Base-by-base conservation (phyloP, 2,329 filamentous ascomycete species). In the Colletotrichum camelliae region DNA sequence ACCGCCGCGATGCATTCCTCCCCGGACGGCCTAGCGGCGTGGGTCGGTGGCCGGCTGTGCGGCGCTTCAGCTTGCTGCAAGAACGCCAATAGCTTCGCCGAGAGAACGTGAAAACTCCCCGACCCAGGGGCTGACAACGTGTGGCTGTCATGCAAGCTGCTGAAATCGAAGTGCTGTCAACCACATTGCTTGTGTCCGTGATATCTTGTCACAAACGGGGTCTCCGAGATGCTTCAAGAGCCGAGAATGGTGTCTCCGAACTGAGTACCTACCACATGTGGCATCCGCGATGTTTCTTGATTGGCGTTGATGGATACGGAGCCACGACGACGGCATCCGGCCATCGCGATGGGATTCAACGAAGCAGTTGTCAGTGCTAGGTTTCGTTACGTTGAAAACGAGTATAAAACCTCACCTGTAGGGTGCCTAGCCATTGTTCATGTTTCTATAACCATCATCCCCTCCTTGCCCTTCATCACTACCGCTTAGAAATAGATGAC, bases 401-500 rank as follows among this genome's bases (percentile, higher is more conserved):
- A 21, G 4, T 52, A 52, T 52, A 52, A 21, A 52, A 21, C 43
- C 12, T 21, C n/a, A 1, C 12, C 10, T 52, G 15, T 52, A 0
- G 43, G 12, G 43, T 52, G n/a, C 10, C 43, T 21, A 21, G n/a
- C 0, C 13, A 2, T 52, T 52, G 6, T n/a, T 48, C 39, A 2
- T 21, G 39, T 5, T n/a, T 10, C 39, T 12, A 12, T 48, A n/a
- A 10, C 10, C 4, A 10, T 43, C 39, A 10, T 18, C 16, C 2
- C n/a, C 43, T 52, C 5, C n/a, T 21, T 4, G 12, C 43, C 1
- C 43, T 21, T n/a, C n/a, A 52, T 7, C 10, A 52, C 10, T 6
- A 21, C 43, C 4, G 43, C 10, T 13, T 4, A 24, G 0, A 13
- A 52, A 4, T 10, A 0, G 0, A 52, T 7, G 0, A 6, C 43